Evolutionary conservation across 768 basidiomycete species (phyloP).

Genomic region (Strobilomyces echinocephalus): DNA sequence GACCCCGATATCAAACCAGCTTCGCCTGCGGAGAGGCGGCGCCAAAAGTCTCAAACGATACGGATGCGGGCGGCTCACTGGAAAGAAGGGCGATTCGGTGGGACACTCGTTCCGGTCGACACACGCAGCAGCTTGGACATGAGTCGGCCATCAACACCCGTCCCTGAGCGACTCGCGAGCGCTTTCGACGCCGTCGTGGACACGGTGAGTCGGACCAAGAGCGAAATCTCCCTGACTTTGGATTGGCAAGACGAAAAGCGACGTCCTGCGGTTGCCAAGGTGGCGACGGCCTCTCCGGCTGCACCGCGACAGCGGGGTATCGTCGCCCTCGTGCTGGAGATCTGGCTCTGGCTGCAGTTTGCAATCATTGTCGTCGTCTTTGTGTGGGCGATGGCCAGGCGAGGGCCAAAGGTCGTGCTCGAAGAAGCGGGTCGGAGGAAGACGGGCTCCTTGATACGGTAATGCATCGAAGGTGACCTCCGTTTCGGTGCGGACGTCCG

Average conservation of each 20-base stretch:
- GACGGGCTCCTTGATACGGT: slow-evolving; percentile 13
- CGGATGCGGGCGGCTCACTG: slow-evolving; percentile 56
- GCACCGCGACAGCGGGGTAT: slow-evolving; percentile 31
- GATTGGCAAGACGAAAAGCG: slow-evolving; percentile 8
- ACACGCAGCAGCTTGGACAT: slow-evolving; percentile 12
- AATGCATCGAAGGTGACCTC: background rate
- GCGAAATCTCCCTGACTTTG: slow-evolving; percentile 7
- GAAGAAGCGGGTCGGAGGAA: slow-evolving; percentile 38
- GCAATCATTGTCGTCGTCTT: slow-evolving; percentile 69
- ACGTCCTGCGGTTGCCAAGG: background rate
- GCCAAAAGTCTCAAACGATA: slow-evolving; percentile 45
- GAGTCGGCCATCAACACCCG: slow-evolving; percentile 28
- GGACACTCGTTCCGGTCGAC: slow-evolving; percentile 27
- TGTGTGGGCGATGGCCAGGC: slow-evolving; percentile 73
- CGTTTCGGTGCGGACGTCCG: slow-evolving; percentile 5
- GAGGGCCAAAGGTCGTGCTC: slow-evolving; percentile 68
- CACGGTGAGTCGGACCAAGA: slow-evolving; percentile 30
- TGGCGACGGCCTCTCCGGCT: slow-evolving; percentile 10
- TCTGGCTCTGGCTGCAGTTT: slow-evolving; percentile 87
- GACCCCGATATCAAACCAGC: slow-evolving; percentile 28
- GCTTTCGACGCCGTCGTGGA: slow-evolving; percentile 46
- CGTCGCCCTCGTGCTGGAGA: slow-evolving; percentile 53
- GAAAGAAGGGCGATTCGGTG: slow-evolving; percentile 52
- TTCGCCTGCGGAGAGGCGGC: slow-evolving; percentile 25
- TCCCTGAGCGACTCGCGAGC: slow-evolving; percentile 39